phyloP scores from a whole-genome alignment of 2,329 filamentous ascomycete genomes.

The Teratosphaeria epicoccoides region DNA sequence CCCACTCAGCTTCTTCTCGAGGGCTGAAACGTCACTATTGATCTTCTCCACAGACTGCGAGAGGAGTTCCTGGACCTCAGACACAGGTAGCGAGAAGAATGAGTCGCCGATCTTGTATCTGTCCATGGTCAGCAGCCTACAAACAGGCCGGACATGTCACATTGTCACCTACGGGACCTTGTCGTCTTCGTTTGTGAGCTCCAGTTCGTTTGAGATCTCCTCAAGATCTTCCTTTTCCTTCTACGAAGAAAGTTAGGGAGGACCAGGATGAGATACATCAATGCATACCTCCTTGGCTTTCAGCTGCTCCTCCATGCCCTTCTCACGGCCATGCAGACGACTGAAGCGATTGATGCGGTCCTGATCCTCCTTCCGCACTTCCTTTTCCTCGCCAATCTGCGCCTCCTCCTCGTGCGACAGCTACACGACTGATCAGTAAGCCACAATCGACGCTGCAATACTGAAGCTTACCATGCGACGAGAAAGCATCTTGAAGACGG shows the following conservation, averaged over 20 bases:
- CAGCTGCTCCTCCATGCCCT: slow-evolving; percentile 67
- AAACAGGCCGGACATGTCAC: neutral
- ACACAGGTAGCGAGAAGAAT: slow-evolving; percentile 76
- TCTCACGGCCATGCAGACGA: slow-evolving; percentile 78
- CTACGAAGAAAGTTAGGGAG: slow-evolving; percentile 37
- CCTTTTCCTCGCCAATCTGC: slow-evolving; percentile 66
- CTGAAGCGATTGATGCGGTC: slow-evolving; percentile 99
- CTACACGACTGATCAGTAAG: slow-evolving; percentile 38
- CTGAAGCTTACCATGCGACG: slow-evolving; percentile 2
- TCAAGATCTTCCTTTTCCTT: slow-evolving; percentile 98
- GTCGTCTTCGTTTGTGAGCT: slow-evolving; percentile 91
- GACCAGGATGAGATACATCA: neutral
- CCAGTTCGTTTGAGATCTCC: slow-evolving; percentile 80
- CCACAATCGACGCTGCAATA: neutral
- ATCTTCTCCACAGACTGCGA: slow-evolving; percentile 58
- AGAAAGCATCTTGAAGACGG: slow-evolving; percentile 1
- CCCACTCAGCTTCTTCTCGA: slow-evolving; percentile 66
- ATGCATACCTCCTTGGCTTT: slow-evolving; percentile 61
- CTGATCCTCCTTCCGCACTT: slow-evolving; percentile 93
- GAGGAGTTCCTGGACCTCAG: slow-evolving; percentile 80
- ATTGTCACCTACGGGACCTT: slow-evolving; percentile 64
- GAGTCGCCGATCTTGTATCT: slow-evolving; percentile 97
- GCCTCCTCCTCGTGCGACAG: slow-evolving; percentile 89
- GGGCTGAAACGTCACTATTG: slow-evolving; percentile 60
- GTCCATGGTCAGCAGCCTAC: slow-evolving; percentile 8